Evolutionary conservation across 2,329 filamentous ascomycete species (phyloP), one percentile per base, ranked within the genome.

Genomic region (Microsporum audouinii): DNA sequence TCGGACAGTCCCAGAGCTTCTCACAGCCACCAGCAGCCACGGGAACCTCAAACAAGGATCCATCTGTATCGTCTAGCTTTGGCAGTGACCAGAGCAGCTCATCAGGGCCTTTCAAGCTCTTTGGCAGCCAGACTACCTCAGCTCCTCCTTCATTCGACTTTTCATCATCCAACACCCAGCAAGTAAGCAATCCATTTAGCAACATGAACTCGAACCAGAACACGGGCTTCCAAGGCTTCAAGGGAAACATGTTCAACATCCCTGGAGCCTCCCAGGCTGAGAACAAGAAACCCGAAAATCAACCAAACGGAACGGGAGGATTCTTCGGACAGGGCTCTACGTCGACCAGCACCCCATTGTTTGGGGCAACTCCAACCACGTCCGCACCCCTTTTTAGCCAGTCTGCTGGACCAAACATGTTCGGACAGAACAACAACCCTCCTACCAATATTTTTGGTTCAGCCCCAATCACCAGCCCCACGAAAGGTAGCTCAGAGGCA

Each of bases 1-100:
- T 74, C 63, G 70, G 71, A n/a, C 70, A 73, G 62, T 71, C 70
- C 49, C 72, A 72, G 60, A 72, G 69, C 60, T 74, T 74, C 57
- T 69, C 68, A 51, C 69, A 68, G 60, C 66, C 68, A 27, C 64
- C 61, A 53, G 62, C 68, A 60, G 64, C 57, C 55, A 59, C 67
- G 34, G 66, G 63, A 41, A 66, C 66, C 58, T 62, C 65, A 27
- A 63, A 60, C 33, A 65, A 68, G 34, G 72, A 68, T 64, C 66
- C 68, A 38, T 61, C 65, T 8, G 65, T 69, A 33, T 68, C 70
- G 17, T 67, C 72, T 59, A 61, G 69, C 34, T 71, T 73, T 61
- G 43, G 29, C 27, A 71, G 71, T 23, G 63, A 68, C 39, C 66
- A 67, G 59, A 66, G 64, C 47, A 63, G 63, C 51, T n/a, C 60